These are phyloP conservation scores for Rhododendron ferrugineum DNA, from an alignment of 148 eudicot species.

Conservation along the genomic window DNA sequence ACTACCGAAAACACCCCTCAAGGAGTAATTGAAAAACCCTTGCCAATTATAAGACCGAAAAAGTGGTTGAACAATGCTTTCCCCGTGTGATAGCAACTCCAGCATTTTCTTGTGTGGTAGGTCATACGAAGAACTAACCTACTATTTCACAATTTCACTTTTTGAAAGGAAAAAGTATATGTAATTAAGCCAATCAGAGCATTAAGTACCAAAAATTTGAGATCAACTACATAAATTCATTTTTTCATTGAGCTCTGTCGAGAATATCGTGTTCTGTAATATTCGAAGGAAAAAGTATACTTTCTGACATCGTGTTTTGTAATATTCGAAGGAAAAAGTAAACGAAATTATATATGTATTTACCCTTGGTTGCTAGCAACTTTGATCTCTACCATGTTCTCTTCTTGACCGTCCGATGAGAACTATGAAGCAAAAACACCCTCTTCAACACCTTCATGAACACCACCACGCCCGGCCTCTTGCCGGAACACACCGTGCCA, in stretches of 20 bases:
- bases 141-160: neutral
- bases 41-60: too few species aligned
- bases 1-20: too few species aligned
- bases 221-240: neutral
- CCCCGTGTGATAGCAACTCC: neutral
- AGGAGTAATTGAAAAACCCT: neutral
- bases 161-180: neutral
- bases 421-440: conserved; percentile 36
- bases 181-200: neutral
- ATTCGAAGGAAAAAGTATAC: too few species aligned
- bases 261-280: too few species aligned
- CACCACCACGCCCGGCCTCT: conserved; percentile 29
- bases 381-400: neutral
- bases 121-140: neutral
- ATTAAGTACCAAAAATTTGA: neutral
- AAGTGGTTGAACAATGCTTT: neutral
- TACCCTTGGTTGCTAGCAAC: neutral
- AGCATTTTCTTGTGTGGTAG: neutral
- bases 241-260: neutral
- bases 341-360: neutral
- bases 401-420: conserved; percentile 24
- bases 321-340: neutral
- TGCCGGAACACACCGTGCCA: conserved; percentile 21
- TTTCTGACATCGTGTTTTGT: neutral
- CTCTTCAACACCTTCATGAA: conserved; percentile 37